A percentile compares a stretch with the other conserved stretches of the same genome.
Evolutionary conservation across 2,329 filamentous ascomycete genomes (phyloP).

Genomic region (Aureobasidium musti): DNA sequence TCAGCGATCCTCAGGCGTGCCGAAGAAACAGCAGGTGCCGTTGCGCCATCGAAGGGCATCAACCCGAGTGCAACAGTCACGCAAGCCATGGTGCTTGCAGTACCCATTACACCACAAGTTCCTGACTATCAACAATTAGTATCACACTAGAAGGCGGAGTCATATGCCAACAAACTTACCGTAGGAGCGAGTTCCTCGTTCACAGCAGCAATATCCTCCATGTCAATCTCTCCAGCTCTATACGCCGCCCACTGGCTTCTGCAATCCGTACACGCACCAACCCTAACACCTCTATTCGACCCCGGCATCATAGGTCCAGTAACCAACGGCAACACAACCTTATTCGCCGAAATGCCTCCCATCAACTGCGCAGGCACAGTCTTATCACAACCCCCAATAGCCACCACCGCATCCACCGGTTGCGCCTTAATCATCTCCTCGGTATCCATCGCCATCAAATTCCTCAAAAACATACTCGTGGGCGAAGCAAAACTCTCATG

Average conservation of each 20-base stretch:
- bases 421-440: slow-evolving; percentile 76
- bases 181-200: slow-evolving; percentile 75
- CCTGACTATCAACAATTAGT: slow-evolving; percentile 39
- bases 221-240: slow-evolving; percentile 65
- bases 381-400: slow-evolving; percentile 74
- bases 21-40: slow-evolving; percentile 57
- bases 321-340: slow-evolving; percentile 67
- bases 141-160: too few species aligned
- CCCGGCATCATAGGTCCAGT: slow-evolving; percentile 77
- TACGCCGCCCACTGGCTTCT: slow-evolving; percentile 72
- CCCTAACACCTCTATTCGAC: slow-evolving; percentile 62
- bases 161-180: too few species aligned
- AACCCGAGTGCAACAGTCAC: slow-evolving; percentile 55
- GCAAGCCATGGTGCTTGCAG: slow-evolving; percentile 60
- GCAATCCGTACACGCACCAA: slow-evolving; percentile 75
- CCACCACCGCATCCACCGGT: slow-evolving; percentile 66
- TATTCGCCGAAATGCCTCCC: slow-evolving; percentile 74
- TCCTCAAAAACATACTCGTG: slow-evolving; percentile 73
- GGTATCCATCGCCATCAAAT: slow-evolving; percentile 77
- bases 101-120: slow-evolving; percentile 61
- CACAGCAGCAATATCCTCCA: slow-evolving; percentile 69
- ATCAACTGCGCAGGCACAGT: slow-evolving; percentile 73
- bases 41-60: slow-evolving; percentile 56
- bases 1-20: slow-evolving; percentile 56
- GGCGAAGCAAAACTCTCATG: slow-evolving; percentile 69